Percentiles rank a stretch among this genome's conserved stretches.
phyloP scores from a whole-genome alignment of 306 rosid genomes.

The Inga leiocalycina region DNA sequence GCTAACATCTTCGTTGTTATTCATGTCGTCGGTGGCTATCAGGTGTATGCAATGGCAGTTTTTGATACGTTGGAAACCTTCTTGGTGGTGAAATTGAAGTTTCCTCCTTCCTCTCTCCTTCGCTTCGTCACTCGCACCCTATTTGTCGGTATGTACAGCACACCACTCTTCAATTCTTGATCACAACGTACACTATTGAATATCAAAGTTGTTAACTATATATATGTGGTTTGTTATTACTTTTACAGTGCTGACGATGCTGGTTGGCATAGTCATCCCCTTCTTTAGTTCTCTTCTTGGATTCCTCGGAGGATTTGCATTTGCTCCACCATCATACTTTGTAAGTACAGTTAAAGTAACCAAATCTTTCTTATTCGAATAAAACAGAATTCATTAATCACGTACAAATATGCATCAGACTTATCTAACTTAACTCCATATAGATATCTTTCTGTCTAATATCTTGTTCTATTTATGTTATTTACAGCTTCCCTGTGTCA shows the following conservation, averaged over 20 bases:
- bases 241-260: conserved; percentile 60
- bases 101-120: conserved; percentile 57
- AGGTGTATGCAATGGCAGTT: conserved; percentile 80
- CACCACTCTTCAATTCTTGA: not conserved
- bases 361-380: not conserved
- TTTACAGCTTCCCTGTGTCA: conserved; percentile 80
- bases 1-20: conserved; percentile 80
- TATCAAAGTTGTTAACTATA: too few species aligned
- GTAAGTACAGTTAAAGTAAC: conserved; percentile 47
- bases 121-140: conserved; percentile 56
- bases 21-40: conserved; percentile 89
- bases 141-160: conserved; percentile 58
- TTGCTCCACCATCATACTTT: conserved; percentile 84
- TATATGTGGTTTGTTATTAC: too few species aligned
- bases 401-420: too few species aligned
- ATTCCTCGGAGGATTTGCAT: conserved; percentile 87
- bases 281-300: conserved; percentile 90
- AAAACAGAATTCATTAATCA: too few species aligned
- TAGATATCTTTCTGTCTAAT: too few species aligned
- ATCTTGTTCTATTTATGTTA: not conserved
- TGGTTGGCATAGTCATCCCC: conserved; percentile 64
- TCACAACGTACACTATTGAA: too few species aligned
- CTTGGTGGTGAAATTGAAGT: conserved; percentile 53
- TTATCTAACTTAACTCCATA: too few species aligned
- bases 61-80: conserved; percentile 82